These are phyloP conservation scores for Bipolaris gigantea DNA, from an alignment of 2,329 filamentous ascomycete genomes.

Conservation along the genomic window DNA sequence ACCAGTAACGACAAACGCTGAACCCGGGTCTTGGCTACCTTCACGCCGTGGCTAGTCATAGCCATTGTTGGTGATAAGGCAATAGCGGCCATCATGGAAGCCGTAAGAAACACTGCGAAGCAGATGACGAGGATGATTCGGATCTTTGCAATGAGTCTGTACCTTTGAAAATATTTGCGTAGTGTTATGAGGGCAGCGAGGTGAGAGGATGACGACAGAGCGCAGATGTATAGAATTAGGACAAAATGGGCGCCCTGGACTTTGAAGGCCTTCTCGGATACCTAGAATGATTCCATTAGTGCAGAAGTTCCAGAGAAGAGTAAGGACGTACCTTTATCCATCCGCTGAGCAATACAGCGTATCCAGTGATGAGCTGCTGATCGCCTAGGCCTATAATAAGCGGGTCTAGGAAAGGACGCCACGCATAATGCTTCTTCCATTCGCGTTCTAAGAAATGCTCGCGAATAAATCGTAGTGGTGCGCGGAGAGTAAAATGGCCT, in stretches of 20 bases:
- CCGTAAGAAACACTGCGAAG: too few relatives aligned
- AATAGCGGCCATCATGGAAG: too few relatives aligned
- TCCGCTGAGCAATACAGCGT: conserved; percentile 35
- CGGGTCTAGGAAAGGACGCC: conserved; percentile 36
- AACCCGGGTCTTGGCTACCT: too few relatives aligned
- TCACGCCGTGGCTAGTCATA: too few relatives aligned
- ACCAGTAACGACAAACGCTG: too few relatives aligned
- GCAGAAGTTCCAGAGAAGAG: background rate
- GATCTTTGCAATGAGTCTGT: conserved; percentile 34
- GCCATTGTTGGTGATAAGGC: too few relatives aligned
- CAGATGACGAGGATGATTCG: conserved; percentile 14
- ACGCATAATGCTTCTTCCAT: conserved; percentile 37
- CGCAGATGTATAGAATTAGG: conserved; percentile 37
- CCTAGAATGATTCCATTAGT: conserved; percentile 13
- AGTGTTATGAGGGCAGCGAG: conserved; percentile 38
- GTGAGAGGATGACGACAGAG: conserved; percentile 36
- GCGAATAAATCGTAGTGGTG: conserved; percentile 28
- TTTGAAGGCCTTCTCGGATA: conserved; percentile 29
- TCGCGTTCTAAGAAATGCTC: conserved; percentile 30
- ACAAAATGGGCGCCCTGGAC: conserved; percentile 38
- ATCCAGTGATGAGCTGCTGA: conserved; percentile 39
- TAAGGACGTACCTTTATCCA: conserved; percentile 32
- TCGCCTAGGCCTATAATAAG: conserved; percentile 38
- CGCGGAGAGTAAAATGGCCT: conserved; percentile 24
- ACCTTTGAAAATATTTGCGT: conserved; percentile 35